Base-by-base conservation (phyloP, 2,329 filamentous ascomycete genomes). In the Alternaria brassicae region DNA sequence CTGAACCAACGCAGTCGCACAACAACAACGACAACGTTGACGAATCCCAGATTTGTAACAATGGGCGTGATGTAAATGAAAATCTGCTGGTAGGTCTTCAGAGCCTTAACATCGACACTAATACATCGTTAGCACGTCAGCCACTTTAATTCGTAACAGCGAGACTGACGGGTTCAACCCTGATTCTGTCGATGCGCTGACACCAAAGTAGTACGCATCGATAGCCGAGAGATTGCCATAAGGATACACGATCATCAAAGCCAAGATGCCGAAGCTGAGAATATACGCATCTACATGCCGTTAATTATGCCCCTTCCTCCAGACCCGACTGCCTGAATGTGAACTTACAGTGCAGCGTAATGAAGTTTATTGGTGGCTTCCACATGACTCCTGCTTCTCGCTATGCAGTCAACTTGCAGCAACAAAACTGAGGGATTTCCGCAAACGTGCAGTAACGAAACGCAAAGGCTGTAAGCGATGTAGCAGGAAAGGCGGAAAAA, bases 1-100 rank as follows among this genome's bases (percentile, higher is more conserved):
- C 98, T 93, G 74, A 99, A 99, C 94, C 94, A 99, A 78, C 97
- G 97, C 2, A 99, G 82, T 23, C 95, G 90, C 12, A 98, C 84
- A 68, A 97, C 93, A 6, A 99, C 95, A 39, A 99, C 92, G 39
- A 87, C 89, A 1, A 91, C 73, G 37, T 80, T 77, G 47, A 80
- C 78, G 56, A 78, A 77, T 44, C 79, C 79, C 19, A 77, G 75
- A 10, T 74, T 79, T 60, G 76, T 78, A 12, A 77, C 15, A 53
- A 68, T 77, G 5, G 77, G 65, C 6, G 77, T 66, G 7, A 79
- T 53, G 62, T 76, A 73, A 21, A 79, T 63, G 21, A 72, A 84
- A 36, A 91, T 76, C 15, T 60, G 83, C 61, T 84, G 82, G 63
- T 83, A 84, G 5, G 79, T 68, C 27, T 73, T 63, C 2, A 85